A percentile compares a stretch with the other conserved stretches of the same genome.
phyloP scores from a whole-genome alignment of 2,329 filamentous ascomycete species.

The Thielaviopsis ethacetica region DNA sequence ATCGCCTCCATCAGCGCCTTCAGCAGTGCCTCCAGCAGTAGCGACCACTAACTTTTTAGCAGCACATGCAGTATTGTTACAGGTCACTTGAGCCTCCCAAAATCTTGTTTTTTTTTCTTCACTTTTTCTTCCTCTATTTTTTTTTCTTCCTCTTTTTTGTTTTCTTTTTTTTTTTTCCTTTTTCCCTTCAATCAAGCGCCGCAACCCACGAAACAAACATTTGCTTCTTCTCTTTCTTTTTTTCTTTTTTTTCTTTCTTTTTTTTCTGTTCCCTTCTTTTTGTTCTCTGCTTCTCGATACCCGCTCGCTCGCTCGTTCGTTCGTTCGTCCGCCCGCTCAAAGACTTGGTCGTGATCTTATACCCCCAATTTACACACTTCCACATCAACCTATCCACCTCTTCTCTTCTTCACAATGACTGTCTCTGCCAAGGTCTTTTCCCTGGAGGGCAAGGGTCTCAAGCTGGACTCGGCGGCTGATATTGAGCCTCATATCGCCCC shows the following conservation, averaged over 20 bases:
- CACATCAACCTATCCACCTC: not conserved
- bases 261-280: not conserved
- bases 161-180: not conserved
- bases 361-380: not conserved
- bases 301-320: not conserved
- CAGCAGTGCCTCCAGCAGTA: too few species aligned
- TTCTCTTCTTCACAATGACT: constrained; percentile 21
- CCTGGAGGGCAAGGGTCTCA: constrained; percentile 79
- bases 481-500: constrained; percentile 68
- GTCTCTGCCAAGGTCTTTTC: constrained; percentile 58
- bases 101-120: not conserved
- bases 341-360: not conserved
- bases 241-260: not conserved
- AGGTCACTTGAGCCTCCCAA: not conserved
- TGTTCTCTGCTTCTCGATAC: not conserved
- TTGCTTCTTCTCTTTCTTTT: not conserved
- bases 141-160: not conserved
- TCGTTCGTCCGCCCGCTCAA: not conserved
- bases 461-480: constrained; percentile 78
- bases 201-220: not conserved
- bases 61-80: too few species aligned
- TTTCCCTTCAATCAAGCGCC: not conserved
- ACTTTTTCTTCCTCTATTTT: not conserved
- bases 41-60: not conserved
- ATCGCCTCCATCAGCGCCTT: too few species aligned